Base-by-base conservation (phyloP, 352 stramenopile genomes). In the Sclerospora graminicola region DNA sequence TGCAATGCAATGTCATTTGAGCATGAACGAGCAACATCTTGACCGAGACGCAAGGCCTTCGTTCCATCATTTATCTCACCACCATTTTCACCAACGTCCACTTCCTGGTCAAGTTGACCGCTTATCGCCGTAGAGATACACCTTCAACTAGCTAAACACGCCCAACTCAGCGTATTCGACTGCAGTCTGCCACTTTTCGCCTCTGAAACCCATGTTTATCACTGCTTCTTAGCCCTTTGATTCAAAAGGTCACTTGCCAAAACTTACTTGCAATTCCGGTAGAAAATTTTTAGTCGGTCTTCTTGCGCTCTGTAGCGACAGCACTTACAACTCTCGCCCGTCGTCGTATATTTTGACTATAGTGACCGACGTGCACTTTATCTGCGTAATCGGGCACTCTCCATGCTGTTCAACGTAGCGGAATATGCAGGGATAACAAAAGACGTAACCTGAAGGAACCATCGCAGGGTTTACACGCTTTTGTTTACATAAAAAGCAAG, bases 271-370 rank as follows among this genome's bases (percentile, higher is more conserved):
- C 15, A 14, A 37, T 37, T 23, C n/a, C n/a, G 14, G 14, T 11
- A 48, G 3, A 26, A n/a, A n/a, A n/a, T n/a, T 26, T 26, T 40
- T 15, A 39, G 28, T 41, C 20, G 37, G 23, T 43, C 10, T 16
- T 44, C 37, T 15, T 45, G 30, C 18, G 27, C 8, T 20, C 18
- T 45, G 11, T 35, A 43, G 39, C 36, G 28, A 37, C 20, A 45
- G 15, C 15, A 35, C 19, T 37, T 46, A 63, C 8, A 41, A 21
- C 36, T 63, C 53, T 46, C 58, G 53, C 19, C 58, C 61, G 54
- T 90, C 78, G 51, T 93, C 81, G 53, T 93, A 93, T 37, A 93
- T 89, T 55, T 88, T 88, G 28, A 72, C 51, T 18, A 93, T 79
- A 16, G 52, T 70, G 5, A 60, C 16, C 4, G 64, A 46, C 15